These are phyloP conservation scores for Quercus lobata DNA, from an alignment of 331 rosid genomes.

Conservation along the genomic window DNA sequence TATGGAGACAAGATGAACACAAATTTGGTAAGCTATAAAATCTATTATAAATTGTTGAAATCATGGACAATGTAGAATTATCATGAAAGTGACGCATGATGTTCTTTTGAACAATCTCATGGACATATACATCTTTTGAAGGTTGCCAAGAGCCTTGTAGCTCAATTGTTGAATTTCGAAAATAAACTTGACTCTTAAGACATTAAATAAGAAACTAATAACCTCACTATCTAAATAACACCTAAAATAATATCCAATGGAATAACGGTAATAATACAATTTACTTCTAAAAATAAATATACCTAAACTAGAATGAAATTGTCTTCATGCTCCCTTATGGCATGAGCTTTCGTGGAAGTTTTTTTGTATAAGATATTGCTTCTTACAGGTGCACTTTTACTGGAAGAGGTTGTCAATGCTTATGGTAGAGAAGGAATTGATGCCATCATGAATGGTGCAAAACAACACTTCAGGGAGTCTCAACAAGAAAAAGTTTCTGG, in stretches of 20 bases:
- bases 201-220: too few relatives aligned
- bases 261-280: too few relatives aligned
- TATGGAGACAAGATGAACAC: not conserved
- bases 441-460: conserved; percentile 68
- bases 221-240: too few relatives aligned
- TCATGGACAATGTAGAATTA: not conserved
- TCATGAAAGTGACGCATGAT: not conserved
- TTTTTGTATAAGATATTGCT: conserved; percentile 12
- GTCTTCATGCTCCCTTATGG: not conserved
- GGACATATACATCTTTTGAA: not conserved
- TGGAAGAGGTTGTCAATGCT: conserved; percentile 70
- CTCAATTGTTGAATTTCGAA: too few relatives aligned
- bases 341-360: not conserved
- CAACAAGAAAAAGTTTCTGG: conserved; percentile 65
- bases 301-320: too few relatives aligned
- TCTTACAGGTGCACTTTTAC: conserved; percentile 70
- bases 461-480: conserved; percentile 58
- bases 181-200: too few relatives aligned
- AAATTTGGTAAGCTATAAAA: not conserved
- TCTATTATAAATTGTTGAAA: not conserved
- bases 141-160: not conserved
- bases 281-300: too few relatives aligned
- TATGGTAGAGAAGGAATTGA: conserved; percentile 60
- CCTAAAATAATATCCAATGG: too few relatives aligned
- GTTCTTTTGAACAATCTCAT: not conserved